phyloP scores from a whole-genome alignment of 768 basidiomycete genomes.

The Amanita jacksonii region DNA sequence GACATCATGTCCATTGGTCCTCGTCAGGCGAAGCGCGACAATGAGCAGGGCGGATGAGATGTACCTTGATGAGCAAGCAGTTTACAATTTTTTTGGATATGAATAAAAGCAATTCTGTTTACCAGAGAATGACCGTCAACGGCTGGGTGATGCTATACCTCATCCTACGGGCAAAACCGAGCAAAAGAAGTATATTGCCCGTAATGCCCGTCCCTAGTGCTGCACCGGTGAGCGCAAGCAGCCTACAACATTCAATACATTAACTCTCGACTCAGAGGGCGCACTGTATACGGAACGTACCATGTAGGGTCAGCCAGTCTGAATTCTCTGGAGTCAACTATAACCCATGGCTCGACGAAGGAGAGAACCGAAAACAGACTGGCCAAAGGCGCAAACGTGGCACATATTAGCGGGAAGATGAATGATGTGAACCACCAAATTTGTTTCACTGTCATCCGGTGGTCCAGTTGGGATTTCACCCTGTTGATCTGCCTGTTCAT shows the following conservation, averaged over 20 bases:
- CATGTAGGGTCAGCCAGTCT: constrained; percentile 24
- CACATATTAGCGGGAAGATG: constrained; percentile 30
- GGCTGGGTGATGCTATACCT: constrained; percentile 27
- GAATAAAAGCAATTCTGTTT: neutral
- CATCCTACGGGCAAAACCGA: constrained; percentile 29
- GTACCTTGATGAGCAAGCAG: constrained; percentile 20
- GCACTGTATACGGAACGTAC: constrained; percentile 14
- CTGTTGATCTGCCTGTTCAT: no score
- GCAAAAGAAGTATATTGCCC: constrained; percentile 26
- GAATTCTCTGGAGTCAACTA: constrained; percentile 12
- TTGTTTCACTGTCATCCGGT: no score
- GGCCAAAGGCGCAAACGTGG: constrained; percentile 31
- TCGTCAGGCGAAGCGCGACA: constrained; percentile 22
- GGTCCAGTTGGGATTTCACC: no score
- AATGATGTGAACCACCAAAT: constrained; percentile 32
- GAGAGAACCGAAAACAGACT: constrained; percentile 31
- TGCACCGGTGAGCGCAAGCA: constrained; percentile 21
- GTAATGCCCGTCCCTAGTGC: constrained; percentile 24
- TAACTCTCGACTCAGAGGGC: neutral
- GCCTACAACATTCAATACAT: constrained; percentile 20
- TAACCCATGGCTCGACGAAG: constrained; percentile 26
- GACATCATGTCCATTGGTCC: constrained; percentile 10
- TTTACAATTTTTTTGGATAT: neutral
- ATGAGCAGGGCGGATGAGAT: constrained; percentile 25
- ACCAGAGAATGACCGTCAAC: constrained; percentile 29